Conservation (phyloP, 345 rosid genomes). For the Eucalyptus polyanthemos region DNA sequence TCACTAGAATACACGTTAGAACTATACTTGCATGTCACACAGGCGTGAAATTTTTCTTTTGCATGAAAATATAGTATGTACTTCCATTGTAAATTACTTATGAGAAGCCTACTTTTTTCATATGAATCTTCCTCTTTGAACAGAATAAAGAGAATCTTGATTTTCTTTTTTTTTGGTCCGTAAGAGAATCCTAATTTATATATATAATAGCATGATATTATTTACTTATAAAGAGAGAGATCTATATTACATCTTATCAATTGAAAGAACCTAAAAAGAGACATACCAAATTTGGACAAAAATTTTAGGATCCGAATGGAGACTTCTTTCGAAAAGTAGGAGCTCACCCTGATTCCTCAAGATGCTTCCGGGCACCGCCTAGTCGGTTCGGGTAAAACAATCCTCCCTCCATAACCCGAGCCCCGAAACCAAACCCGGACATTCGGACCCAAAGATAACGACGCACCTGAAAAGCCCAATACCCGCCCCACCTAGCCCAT, state of each 20-base stretch:
- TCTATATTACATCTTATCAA: not conserved
- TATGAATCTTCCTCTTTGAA: not conserved
- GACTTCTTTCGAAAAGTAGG: not conserved
- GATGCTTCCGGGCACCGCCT: not conserved
- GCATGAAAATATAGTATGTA: not conserved
- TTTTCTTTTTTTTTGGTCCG: not conserved
- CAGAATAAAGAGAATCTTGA: not conserved
- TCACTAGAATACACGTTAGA: not conserved
- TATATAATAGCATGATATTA: not conserved
- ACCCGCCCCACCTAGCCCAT: not conserved
- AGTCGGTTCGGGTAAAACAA: not conserved
- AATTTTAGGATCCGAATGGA: not conserved
- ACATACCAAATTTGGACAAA: not conserved
- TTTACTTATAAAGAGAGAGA: not conserved
- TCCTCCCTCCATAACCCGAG: conserved; percentile 1
- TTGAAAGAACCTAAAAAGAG: not conserved
- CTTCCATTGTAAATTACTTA: not conserved
- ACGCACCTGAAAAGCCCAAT: not conserved
- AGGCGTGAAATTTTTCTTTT: not conserved
- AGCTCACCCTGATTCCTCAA: not conserved
- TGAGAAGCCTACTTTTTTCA: fast-evolving
- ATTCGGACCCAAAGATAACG: not conserved
- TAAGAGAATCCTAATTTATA: not conserved
- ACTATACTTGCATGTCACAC: not conserved
- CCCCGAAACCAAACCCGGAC: not conserved